Percentiles rank a stretch among this genome's conserved stretches.
These are phyloP conservation scores for Bipolaris sorokiniana DNA, from an alignment of 2,329 filamentous ascomycete genomes.

Conservation along the genomic window DNA sequence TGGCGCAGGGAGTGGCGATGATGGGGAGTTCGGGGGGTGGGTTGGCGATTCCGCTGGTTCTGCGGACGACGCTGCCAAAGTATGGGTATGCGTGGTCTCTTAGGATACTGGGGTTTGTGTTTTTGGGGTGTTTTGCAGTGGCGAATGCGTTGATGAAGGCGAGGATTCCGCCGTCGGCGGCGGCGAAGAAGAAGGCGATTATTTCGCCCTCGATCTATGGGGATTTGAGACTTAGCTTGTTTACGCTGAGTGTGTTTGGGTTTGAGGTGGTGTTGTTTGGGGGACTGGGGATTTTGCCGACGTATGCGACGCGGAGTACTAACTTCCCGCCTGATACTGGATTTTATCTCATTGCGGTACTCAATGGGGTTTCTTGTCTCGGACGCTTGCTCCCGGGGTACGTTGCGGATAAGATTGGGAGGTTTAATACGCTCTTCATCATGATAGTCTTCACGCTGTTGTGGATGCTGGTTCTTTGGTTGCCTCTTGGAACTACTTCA, in stretches of 20 bases:
- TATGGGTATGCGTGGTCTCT: slow-evolving; percentile 49
- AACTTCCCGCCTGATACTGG: slow-evolving; percentile 42
- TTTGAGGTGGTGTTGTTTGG: slow-evolving; percentile 52
- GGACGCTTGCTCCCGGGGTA: slow-evolving; percentile 51
- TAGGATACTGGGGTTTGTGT: slow-evolving; percentile 50
- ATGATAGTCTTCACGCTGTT: slow-evolving; percentile 46
- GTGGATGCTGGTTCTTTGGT: slow-evolving; percentile 46
- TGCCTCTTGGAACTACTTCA: slow-evolving; percentile 42
- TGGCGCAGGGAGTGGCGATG: slow-evolving; percentile 51
- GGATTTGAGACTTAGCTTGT: slow-evolving; percentile 44
- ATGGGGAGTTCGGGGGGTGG: slow-evolving; percentile 46
- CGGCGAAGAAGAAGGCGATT: slow-evolving; percentile 43
- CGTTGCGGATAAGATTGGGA: slow-evolving; percentile 49
- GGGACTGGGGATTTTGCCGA: slow-evolving; percentile 47
- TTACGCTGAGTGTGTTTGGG: slow-evolving; percentile 45
- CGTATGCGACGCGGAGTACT: slow-evolving; percentile 50
- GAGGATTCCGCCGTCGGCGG: slow-evolving; percentile 39
- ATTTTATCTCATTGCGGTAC: slow-evolving; percentile 47
- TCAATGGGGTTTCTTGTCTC: slow-evolving; percentile 51
- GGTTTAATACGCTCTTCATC: slow-evolving; percentile 51
- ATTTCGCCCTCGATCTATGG: slow-evolving; percentile 45
- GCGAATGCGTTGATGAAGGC: slow-evolving; percentile 46
- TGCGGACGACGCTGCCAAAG: slow-evolving; percentile 40
- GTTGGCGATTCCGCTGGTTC: slow-evolving; percentile 46
- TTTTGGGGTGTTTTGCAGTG: slow-evolving; percentile 40